Percentiles rank a stretch among this genome's conserved stretches.
These are phyloP conservation scores for Populus nigra DNA, from an alignment of 345 rosid species.

Conservation along the genomic window DNA sequence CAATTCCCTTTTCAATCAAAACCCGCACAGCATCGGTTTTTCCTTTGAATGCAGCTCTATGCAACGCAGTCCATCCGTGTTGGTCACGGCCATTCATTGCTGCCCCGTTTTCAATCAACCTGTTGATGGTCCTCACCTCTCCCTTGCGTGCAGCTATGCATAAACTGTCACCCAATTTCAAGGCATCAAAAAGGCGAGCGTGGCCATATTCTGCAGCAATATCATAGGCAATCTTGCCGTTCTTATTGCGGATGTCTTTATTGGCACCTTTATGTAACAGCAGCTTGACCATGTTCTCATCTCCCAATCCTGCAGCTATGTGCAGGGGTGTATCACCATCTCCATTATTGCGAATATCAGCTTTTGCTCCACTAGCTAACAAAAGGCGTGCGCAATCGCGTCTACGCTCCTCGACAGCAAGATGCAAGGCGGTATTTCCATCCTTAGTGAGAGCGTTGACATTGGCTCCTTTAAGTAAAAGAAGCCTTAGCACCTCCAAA, in stretches of 20 bases:
- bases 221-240: conserved; percentile 47
- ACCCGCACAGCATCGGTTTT: conserved; percentile 33
- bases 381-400: conserved; percentile 47
- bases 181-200: conserved; percentile 40
- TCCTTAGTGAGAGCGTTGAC: conserved; percentile 44
- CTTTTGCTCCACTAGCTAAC: conserved; percentile 41
- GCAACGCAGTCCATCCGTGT: conserved; percentile 68
- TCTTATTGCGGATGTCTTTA: conserved; percentile 43
- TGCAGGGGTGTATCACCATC: conserved; percentile 57
- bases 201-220: conserved; percentile 54
- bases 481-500: conserved; percentile 47
- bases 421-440: conserved; percentile 50
- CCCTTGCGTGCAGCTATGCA: conserved; percentile 56
- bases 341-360: conserved; percentile 23
- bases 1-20: conserved; percentile 52
- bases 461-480: conserved; percentile 48
- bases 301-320: conserved; percentile 46
- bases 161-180: conserved; percentile 51
- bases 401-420: conserved; percentile 45
- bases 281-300: conserved; percentile 50
- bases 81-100: conserved; percentile 48
- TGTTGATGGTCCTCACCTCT: conserved; percentile 34
- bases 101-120: conserved; percentile 51
- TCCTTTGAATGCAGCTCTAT: conserved; percentile 62
- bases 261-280: conserved; percentile 51